phyloP scores from a whole-genome alignment of 148 eudicot genomes.

The Salicornia ramosissima region DNA sequence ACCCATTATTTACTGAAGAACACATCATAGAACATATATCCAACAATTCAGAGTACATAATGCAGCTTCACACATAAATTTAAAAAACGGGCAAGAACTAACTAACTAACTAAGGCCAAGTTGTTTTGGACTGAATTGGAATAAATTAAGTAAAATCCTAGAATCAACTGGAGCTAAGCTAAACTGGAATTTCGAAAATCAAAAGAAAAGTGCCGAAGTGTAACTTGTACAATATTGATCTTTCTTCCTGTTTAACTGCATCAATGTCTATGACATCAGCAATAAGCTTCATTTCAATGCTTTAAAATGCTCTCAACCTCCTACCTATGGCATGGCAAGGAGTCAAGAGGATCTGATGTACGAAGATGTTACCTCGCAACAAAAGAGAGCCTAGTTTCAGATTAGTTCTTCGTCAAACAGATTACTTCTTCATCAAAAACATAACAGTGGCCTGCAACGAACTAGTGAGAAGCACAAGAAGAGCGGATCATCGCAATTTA shows the following conservation, averaged over 20 bases:
- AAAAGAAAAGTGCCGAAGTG: too few species aligned
- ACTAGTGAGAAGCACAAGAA: neutral
- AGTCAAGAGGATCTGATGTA: neutral
- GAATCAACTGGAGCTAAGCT: too few species aligned
- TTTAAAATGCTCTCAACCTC: neutral
- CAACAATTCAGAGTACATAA: slow-evolving; percentile 5
- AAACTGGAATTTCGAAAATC: too few species aligned
- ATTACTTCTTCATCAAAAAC: neutral
- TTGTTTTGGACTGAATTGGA: too few species aligned
- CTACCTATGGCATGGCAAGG: neutral
- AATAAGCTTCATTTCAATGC: neutral
- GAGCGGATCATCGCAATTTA: too few species aligned
- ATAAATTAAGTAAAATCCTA: too few species aligned
- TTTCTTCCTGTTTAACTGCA: neutral
- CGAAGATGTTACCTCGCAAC: neutral
- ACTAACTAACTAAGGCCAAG: too few species aligned
- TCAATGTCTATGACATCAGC: neutral
- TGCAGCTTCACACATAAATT: neutral
- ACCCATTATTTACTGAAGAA: neutral
- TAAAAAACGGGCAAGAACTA: neutral
- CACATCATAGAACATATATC: neutral
- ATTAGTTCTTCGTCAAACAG: neutral
- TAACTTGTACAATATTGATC: neutral
- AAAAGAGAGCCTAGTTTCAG: neutral
- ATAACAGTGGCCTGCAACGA: neutral